These are phyloP conservation scores for Eutypa lata DNA, from an alignment of 2,329 filamentous ascomycete species.

Conservation along the genomic window DNA sequence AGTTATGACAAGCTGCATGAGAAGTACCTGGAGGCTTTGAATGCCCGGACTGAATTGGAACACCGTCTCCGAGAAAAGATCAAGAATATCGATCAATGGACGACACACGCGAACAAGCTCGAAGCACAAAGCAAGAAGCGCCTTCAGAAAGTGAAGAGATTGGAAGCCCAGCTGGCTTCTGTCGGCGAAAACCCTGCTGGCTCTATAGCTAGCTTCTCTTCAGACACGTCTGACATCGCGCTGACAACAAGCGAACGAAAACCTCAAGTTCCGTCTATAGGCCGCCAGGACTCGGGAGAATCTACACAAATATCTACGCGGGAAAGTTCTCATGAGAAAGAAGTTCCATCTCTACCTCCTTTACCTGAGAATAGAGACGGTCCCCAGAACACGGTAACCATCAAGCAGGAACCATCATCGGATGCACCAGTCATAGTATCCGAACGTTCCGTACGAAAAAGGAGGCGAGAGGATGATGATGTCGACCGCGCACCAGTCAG, in stretches of 20 bases:
- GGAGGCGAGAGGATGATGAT: constrained; percentile 34
- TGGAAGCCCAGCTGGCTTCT: constrained; percentile 35
- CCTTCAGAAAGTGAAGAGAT: constrained; percentile 35
- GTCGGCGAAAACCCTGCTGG: constrained; percentile 7
- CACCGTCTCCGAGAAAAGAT: constrained; percentile 40
- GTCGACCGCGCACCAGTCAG: constrained; percentile 15
- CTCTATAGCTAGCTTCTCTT: constrained; percentile 18
- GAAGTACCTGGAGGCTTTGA: constrained; percentile 20
- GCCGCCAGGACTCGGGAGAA: not conserved
- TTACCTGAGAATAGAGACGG: constrained; percentile 16
- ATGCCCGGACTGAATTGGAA: constrained; percentile 23
- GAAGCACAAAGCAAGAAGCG: constrained; percentile 28
- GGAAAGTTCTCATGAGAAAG: constrained; percentile 7
- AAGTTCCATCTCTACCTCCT: constrained; percentile 25
- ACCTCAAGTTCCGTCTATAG: not conserved
- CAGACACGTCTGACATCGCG: constrained; percentile 10
- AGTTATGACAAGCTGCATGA: constrained; percentile 38
- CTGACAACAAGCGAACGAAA: constrained; percentile 3
- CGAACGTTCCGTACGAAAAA: constrained; percentile 47
- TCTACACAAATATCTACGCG: constrained; percentile 5
- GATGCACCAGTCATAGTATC: constrained; percentile 50
- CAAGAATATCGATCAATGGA: constrained; percentile 43
- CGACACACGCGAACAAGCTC: constrained; percentile 39
- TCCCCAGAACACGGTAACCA: constrained; percentile 1
- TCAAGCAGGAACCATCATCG: constrained; percentile 55